These are phyloP conservation scores for Stagonosporopsis chrysanthemi DNA, from an alignment of 2,329 filamentous ascomycete genomes.

Conservation along the genomic window DNA sequence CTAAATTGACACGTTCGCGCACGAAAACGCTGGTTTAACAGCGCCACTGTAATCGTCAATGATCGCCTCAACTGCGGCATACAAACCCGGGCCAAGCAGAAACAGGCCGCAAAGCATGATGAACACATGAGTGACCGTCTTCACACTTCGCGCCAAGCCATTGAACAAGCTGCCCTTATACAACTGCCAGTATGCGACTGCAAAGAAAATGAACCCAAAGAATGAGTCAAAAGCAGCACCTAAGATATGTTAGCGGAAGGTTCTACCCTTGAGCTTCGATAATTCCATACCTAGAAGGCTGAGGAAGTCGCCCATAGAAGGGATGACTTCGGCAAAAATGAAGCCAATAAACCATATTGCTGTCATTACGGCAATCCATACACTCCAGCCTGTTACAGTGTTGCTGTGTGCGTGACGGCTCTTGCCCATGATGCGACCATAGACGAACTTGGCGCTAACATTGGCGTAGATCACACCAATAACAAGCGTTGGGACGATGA, in stretches of 20 bases:
- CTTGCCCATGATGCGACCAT: slow-evolving; percentile 83
- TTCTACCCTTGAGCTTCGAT: slow-evolving; percentile 51
- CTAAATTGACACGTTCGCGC: slow-evolving; percentile 58
- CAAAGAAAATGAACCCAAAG: slow-evolving; percentile 95
- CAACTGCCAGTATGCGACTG: slow-evolving; percentile 79
- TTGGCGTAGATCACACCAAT: slow-evolving; percentile 88
- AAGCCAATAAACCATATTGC: slow-evolving; percentile 81
- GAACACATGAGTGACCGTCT: slow-evolving; percentile 57
- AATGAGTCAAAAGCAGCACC: slow-evolving; percentile 87
- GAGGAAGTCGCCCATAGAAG: slow-evolving; percentile 73
- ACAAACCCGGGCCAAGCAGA: slow-evolving; percentile 60
- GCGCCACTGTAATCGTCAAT: slow-evolving; percentile 58
- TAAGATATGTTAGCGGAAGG: slow-evolving; percentile 64
- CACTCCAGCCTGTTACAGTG: slow-evolving; percentile 79
- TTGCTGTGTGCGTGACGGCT: slow-evolving; percentile 81
- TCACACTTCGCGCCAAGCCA: slow-evolving; percentile 46
- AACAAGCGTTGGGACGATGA: slow-evolving; percentile 93
- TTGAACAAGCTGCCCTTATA: slow-evolving; percentile 65
- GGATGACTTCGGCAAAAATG: slow-evolving; percentile 89
- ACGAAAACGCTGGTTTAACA: slow-evolving; percentile 58
- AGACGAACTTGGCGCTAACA: slow-evolving; percentile 86
- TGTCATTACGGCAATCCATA: slow-evolving; percentile 78
- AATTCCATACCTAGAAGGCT: background rate
- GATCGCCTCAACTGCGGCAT: slow-evolving; percentile 61
- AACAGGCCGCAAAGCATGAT: slow-evolving; percentile 58